Conservation (phyloP, 2,329 filamentous ascomycete species). For the Ramichloridium luteum region DNA sequence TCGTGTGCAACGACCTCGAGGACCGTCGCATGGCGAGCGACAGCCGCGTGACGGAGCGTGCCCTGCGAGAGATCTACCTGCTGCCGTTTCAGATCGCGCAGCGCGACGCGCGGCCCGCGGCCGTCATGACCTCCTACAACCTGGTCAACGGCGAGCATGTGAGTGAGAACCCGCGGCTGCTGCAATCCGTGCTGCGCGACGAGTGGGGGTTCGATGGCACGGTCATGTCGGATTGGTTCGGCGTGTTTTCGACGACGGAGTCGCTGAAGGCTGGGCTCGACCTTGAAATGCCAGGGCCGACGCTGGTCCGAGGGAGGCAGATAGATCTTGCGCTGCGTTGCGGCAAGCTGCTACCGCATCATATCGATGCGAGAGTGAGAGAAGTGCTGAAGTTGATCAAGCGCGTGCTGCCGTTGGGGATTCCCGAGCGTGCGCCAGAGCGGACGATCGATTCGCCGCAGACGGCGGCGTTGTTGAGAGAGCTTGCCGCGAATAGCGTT, state of each 20-base stretch:
- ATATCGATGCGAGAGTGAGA: conserved; percentile 46
- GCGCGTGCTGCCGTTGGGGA: conserved; percentile 14
- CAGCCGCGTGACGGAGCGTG: conserved; percentile 50
- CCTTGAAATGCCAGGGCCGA: conserved; percentile 79
- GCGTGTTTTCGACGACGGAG: conserved; percentile 55
- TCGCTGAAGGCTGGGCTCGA: conserved; percentile 65
- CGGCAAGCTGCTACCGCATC: conserved; percentile 18
- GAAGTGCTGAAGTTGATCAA: conserved; percentile 50
- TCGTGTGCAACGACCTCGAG: conserved; percentile 63
- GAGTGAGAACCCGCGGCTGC: conserved; percentile 51
- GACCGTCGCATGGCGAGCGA: conserved; percentile 54
- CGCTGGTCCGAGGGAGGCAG: conserved; percentile 28
- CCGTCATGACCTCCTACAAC: conserved; percentile 64
- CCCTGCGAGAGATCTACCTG: conserved; percentile 59
- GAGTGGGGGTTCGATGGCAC: conserved; percentile 53
- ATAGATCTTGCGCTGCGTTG: conserved; percentile 18
- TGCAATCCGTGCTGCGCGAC: conserved; percentile 55
- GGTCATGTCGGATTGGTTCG: conserved; percentile 65
- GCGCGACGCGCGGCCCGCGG: conserved; percentile 54
- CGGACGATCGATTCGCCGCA: conserved; percentile 21
- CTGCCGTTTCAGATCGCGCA: conserved; percentile 63
- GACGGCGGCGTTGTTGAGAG: conserved; percentile 20
- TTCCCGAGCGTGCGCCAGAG: conserved; percentile 21
- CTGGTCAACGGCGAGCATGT: conserved; percentile 61
- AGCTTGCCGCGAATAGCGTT: conserved; percentile 18